phyloP scores from a whole-genome alignment of 73 alveolate species.

The Paramecium primaurelia region DNA sequence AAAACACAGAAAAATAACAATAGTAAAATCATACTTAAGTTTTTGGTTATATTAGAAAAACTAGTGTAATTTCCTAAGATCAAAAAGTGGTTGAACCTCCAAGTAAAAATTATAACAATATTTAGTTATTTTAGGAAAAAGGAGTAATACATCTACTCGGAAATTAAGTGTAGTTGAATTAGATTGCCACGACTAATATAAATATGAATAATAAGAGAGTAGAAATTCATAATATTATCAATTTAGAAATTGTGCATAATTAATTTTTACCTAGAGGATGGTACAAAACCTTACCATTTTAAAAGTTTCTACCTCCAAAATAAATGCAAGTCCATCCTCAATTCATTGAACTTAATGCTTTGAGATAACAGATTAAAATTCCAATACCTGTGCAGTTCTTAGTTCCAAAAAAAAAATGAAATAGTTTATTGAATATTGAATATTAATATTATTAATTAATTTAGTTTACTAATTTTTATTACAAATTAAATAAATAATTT shows the following conservation, averaged over 20 bases:
- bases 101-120: background rate
- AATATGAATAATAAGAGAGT: constrained; percentile 26
- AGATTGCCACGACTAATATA: background rate
- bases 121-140: background rate
- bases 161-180: background rate
- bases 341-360: background rate
- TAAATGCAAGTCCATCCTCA: background rate
- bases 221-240: background rate
- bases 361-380: background rate
- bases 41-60: background rate
- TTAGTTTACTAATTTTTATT: no score
- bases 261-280: constrained; percentile 29
- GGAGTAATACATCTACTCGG: constrained; percentile 5
- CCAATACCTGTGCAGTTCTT: background rate
- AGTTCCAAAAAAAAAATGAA: background rate
- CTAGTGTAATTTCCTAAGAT: background rate
- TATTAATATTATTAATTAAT: no score
- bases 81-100: background rate
- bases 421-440: background rate
- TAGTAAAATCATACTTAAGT: background rate
- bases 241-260: background rate
- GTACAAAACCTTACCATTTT: background rate
- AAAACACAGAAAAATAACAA: background rate
- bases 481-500: no score
- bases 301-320: background rate